Evolutionary conservation across 768 basidiomycete species (phyloP), one percentile per base, ranked within the genome.

Genomic region (Trametes elegans): DNA sequence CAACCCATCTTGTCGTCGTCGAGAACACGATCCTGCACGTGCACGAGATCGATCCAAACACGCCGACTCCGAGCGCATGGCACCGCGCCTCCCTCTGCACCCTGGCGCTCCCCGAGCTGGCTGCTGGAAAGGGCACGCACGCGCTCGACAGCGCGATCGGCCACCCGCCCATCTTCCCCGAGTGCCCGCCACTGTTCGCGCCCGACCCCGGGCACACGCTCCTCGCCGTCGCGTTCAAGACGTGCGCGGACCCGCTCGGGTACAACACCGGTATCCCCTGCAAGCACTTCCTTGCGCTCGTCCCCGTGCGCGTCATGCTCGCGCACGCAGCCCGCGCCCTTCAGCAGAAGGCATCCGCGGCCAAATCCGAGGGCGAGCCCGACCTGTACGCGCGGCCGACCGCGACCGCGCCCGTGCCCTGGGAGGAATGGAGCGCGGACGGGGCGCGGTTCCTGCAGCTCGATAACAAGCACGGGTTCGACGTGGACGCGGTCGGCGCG

Each of bases 381-480:
- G 18, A 5, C 13, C 18, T 8, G 18, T 14, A 18, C 2, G 18
- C 5, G 21, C 32, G 2, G 32, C 19, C 26, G 21, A n/a, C n/a
- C n/a, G n/a, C n/a, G n/a, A n/a, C n/a, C n/a, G n/a, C n/a, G n/a
- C n/a, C n/a, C n/a, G n/a, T 53, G 6, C 42, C 32, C 0, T 53
- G 51, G 51, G 43, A 53, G n/a, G 34, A 34, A 7, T 53, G 51
- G 51, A 44, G 51, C 16, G 3, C 34, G 5, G 19, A 21, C 43
- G 51, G 51, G 10, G 32, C 51, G 18, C 43, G 51, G 34, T 7
- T 45, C 26, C 3, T 53, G 5, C 42, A 53, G 24, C 26, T 29
- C 34, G 10, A 28, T 2, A 3, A 27, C n/a, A 26, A 27, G 3
- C 16, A 10, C 16, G 32, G 34, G 0, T 53, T 21, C 11, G 4